Conservation (phyloP, 2,329 filamentous ascomycete species). For the Venturia effusa region DNA sequence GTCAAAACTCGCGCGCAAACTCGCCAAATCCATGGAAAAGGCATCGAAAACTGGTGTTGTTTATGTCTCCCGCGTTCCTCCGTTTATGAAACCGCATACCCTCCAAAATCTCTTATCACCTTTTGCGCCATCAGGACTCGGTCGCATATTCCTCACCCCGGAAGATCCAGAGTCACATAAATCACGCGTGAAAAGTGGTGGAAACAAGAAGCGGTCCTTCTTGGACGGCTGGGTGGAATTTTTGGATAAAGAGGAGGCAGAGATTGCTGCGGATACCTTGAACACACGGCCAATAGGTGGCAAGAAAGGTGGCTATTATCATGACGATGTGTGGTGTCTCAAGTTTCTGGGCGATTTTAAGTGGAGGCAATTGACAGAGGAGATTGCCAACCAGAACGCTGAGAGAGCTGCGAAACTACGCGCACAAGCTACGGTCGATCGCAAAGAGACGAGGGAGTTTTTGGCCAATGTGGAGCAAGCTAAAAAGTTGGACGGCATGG, state of each 20-base stretch:
- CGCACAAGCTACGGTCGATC: conserved; percentile 65
- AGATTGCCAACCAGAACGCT: conserved; percentile 72
- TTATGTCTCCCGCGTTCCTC: conserved; percentile 74
- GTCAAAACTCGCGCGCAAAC: conserved; percentile 31
- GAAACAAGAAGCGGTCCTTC: conserved; percentile 75
- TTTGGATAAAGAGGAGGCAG: conserved; percentile 62
- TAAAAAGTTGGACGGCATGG: conserved; percentile 68
- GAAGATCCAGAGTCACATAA: conserved; percentile 59
- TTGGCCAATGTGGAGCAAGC: conserved; percentile 67
- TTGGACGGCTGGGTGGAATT: conserved; percentile 86
- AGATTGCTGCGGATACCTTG: conserved; percentile 62
- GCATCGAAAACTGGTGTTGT: conserved; percentile 68
- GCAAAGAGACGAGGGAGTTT: conserved; percentile 72
- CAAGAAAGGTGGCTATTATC: conserved; percentile 74
- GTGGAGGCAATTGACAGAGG: conserved; percentile 61
- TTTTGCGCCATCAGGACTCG: conserved; percentile 55
- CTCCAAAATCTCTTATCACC: conserved; percentile 63
- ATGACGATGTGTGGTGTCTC: conserved; percentile 79
- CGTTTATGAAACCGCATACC: conserved; percentile 79
- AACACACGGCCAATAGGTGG: conserved; percentile 72
- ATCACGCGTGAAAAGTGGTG: conserved; percentile 58
- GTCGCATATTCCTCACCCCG: conserved; percentile 68
- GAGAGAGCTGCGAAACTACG: conserved; percentile 65
- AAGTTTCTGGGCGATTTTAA: conserved; percentile 77
- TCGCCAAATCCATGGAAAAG: conserved; percentile 52